Conservation (phyloP, 257 asterid genomes). For the Solanum boliviense region DNA sequence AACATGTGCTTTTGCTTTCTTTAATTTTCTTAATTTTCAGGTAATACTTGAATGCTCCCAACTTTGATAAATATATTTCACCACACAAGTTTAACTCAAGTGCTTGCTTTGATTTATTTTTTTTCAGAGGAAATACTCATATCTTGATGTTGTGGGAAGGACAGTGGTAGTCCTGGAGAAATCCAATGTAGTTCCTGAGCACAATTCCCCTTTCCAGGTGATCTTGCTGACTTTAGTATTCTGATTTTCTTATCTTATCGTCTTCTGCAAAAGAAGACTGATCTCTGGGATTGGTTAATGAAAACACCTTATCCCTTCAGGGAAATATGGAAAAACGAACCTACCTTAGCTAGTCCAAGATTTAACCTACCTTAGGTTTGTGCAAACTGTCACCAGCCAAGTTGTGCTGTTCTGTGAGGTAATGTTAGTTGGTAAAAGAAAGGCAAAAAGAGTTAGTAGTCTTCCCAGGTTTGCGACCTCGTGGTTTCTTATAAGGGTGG, state of each 20-base stretch:
- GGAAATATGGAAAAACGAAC: not conserved
- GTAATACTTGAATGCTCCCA: not conserved
- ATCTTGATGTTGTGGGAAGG: constrained; percentile 94
- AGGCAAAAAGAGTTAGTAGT: not conserved
- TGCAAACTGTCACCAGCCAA: not conserved
- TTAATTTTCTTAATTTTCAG: not conserved
- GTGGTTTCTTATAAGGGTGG: not conserved
- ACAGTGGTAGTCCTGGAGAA: constrained; percentile 87
- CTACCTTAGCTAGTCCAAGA: not conserved
- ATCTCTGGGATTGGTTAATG: not conserved
- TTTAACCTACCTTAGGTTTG: not conserved
- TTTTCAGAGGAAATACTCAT: constrained; percentile 82
- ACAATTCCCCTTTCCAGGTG: constrained; percentile 92
- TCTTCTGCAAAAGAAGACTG: not conserved
- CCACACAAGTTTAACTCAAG: constrained; percentile 7
- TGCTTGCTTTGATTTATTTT: constrained; percentile 21
- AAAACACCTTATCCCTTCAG: not conserved
- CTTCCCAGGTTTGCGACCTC: not conserved
- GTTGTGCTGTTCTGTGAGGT: not conserved
- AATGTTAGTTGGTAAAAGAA: not conserved
- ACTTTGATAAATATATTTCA: not conserved
- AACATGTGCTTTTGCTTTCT: not conserved
- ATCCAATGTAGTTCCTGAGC: constrained; percentile 90
- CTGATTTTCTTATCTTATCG: not conserved
- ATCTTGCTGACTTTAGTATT: not conserved